These are phyloP conservation scores for Blastomyces percursus DNA, from an alignment of 2,329 filamentous ascomycete genomes.

Conservation along the genomic window DNA sequence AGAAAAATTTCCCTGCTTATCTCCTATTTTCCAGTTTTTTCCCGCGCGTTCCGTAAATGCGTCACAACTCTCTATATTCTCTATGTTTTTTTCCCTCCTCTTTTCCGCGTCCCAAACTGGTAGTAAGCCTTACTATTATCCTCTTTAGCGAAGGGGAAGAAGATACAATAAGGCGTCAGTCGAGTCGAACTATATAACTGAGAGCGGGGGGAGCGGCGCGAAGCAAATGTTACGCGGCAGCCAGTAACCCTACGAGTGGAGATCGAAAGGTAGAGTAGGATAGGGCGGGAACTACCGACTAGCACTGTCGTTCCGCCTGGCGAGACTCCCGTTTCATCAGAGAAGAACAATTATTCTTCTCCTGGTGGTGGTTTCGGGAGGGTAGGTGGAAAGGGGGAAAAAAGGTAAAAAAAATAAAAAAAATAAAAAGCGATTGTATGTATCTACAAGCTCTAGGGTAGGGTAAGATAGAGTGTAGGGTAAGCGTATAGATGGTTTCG, in stretches of 20 bases:
- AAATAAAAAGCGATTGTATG: not conserved
- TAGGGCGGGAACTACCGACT: constrained; percentile 16
- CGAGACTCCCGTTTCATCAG: constrained; percentile 15
- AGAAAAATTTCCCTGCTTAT: constrained; percentile 5
- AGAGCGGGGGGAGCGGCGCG: not conserved
- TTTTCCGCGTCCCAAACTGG: not conserved
- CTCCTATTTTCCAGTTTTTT: not conserved
- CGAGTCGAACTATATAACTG: not conserved
- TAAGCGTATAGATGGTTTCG: not conserved
- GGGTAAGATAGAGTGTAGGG: not conserved
- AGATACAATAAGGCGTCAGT: not conserved
- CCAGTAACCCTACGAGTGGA: not conserved
- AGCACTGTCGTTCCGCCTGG: constrained; percentile 15
- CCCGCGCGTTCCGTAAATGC: not conserved
- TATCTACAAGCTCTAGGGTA: not conserved
- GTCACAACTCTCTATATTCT: not conserved
- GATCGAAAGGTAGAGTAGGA: not conserved
- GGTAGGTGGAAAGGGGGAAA: not conserved
- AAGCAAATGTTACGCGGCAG: not conserved
- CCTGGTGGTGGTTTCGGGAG: constrained; percentile 3
- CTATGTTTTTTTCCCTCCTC: not conserved
- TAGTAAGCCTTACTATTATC: not conserved
- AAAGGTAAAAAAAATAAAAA: not conserved
- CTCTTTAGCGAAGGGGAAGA: not conserved
- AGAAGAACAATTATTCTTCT: constrained; percentile 10